These are phyloP conservation scores for Colletotrichum shisoi DNA, from an alignment of 2,329 filamentous ascomycete species.

Conservation along the genomic window DNA sequence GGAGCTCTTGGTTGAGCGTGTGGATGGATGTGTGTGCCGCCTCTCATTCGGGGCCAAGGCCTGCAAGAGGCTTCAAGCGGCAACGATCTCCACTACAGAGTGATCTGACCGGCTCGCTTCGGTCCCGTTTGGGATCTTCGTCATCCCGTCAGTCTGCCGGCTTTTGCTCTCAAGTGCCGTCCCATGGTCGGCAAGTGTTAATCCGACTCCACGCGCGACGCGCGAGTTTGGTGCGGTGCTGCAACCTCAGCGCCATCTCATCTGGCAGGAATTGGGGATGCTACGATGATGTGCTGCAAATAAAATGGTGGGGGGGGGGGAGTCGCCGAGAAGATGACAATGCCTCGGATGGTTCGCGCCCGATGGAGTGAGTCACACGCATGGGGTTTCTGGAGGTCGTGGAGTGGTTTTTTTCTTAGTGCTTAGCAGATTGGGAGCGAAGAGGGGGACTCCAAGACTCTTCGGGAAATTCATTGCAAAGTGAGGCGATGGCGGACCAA, in stretches of 20 bases:
- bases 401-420: no score
- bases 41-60: conserved; percentile 1
- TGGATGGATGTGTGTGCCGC: not conserved
- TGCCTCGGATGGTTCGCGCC: no score
- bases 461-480: not conserved
- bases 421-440: not conserved
- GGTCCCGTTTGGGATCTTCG: not conserved
- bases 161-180: not conserved
- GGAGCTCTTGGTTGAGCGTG: no score
- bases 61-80: not conserved
- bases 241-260: not conserved
- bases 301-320: no score
- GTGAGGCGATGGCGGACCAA: not conserved
- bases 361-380: no score
- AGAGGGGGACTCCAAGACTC: no score
- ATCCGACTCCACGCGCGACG: not conserved
- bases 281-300: no score
- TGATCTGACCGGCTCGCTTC: not conserved
- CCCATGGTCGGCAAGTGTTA: not conserved
- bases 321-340: no score
- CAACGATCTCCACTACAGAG: not conserved
- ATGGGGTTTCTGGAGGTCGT: no score
- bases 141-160: not conserved
- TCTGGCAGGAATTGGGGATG: not conserved
- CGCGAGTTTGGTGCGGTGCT: no score